Evolutionary conservation across 179 eudicot species (phyloP).

Genomic region (Beta lomatogona): DNA sequence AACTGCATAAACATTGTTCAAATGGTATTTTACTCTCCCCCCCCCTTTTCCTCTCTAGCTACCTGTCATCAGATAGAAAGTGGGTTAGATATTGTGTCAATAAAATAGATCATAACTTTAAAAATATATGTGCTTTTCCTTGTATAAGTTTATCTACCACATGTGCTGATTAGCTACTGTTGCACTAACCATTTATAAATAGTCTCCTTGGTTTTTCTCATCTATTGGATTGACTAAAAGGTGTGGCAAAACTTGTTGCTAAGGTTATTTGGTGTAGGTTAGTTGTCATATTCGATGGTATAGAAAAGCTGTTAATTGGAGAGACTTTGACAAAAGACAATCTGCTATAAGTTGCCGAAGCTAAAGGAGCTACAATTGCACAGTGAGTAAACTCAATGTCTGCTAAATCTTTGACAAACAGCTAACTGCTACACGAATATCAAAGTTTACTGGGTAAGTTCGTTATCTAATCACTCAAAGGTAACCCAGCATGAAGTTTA

Average conservation of each 20-base stretch:
- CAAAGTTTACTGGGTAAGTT: background rate
- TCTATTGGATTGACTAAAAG: too few species aligned
- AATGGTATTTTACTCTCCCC: conserved; percentile 26
- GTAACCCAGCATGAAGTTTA: background rate
- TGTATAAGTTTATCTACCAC: background rate
- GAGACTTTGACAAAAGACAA: too few species aligned
- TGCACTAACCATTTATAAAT: background rate
- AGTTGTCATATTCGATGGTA: too few species aligned
- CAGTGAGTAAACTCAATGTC: background rate
- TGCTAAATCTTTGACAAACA: background rate
- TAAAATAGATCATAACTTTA: background rate
- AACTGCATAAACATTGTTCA: conserved; percentile 33
- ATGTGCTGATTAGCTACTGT: background rate
- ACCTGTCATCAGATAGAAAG: background rate
- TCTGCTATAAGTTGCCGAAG: too few species aligned
- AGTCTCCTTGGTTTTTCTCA: background rate
- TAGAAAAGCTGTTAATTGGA: too few species aligned
- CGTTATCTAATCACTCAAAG: background rate
- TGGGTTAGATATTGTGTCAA: background rate
- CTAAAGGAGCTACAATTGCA: too few species aligned
- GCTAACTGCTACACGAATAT: background rate
- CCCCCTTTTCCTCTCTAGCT: conserved; percentile 10
- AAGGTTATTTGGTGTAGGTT: too few species aligned
- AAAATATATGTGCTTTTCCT: background rate
- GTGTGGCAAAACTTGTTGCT: too few species aligned